Base-by-base conservation (phyloP, 768 basidiomycete genomes). In the Polyporus arcularius region DNA sequence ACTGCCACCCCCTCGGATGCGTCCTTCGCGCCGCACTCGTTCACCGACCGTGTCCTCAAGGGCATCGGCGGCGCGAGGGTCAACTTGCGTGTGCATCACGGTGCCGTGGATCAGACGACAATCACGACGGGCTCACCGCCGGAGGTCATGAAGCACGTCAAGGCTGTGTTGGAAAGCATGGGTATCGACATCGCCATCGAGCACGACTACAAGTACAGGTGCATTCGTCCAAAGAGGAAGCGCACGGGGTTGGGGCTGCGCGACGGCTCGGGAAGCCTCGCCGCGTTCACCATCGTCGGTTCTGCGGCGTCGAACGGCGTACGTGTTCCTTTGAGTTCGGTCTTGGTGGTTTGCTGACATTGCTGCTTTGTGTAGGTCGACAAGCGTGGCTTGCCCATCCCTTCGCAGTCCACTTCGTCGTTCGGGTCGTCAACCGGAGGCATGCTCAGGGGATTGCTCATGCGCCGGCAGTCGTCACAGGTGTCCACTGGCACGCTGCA, bases 401-500 rank as follows among this genome's bases (percentile, higher is more conserved):
- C 95, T 3, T 89, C 90, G 7, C 87, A 86, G 12, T 82, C 87
- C 1, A 63, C 65, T 55, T 53, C 46, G 32, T 79, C 88, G 0
- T 88, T 92, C 62, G 78, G 85, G 26, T 79, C 81, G 12, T 67
- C 73, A 3, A 82, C 86, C 1, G 85, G 87, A 4, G 90, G 89
- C 2, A 94, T 94, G 86, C 83, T 96, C 38, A 86, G 90, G 47
- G 93, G 93, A 7, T 78, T 96, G 52, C 82, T 96, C 43, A 92
- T 96, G 86, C 87, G 94, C 32, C 83, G 95, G 28, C 93, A 96
- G 68, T 91, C 92, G 1, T 94, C 94, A 15, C 93, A 96, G 70
- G 88, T 88, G 15, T 85, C 86, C 0, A 69, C 74, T 10, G 75
- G 75, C 38, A 63, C 64, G 18, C 53, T 63, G 32, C 64, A 61